Evolutionary conservation across 2,329 filamentous ascomycete genomes (phyloP).

Genomic region (Diplodia seriata): DNA sequence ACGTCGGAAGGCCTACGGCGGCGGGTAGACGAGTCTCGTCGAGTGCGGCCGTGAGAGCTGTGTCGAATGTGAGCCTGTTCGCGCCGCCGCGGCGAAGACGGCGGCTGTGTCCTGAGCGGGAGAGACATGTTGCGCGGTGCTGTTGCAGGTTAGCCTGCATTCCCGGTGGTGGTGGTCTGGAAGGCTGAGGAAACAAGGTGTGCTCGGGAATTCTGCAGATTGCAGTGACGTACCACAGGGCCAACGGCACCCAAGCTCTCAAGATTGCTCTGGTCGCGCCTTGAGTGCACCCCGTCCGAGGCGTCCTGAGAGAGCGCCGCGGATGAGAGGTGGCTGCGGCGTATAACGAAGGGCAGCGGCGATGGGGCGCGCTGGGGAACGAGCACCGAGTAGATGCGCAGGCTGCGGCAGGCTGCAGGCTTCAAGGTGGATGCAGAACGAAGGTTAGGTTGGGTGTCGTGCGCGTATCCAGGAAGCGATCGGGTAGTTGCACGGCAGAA

Average conservation of each 20-base stretch:
- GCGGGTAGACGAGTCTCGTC: conserved; percentile 72
- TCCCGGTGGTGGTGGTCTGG: conserved; percentile 17
- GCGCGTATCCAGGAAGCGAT: conserved; percentile 17
- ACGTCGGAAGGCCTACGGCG: conserved; percentile 73
- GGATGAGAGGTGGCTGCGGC: background rate
- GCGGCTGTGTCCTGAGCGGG: conserved; percentile 68
- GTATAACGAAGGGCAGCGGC: conserved; percentile 8
- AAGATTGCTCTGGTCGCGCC: conserved; percentile 12
- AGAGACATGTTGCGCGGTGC: conserved; percentile 51
- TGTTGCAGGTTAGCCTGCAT: conserved; percentile 34
- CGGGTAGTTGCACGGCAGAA: conserved; percentile 29
- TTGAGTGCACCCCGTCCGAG: conserved; percentile 6
- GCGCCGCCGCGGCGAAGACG: conserved; percentile 61
- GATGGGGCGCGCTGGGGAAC: conserved; percentile 13
- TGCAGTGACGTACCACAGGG: conserved; percentile 20
- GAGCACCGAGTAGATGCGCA: conserved; percentile 6
- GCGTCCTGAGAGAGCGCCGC: background rate
- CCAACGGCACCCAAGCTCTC: conserved; percentile 17
- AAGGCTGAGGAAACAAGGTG: background rate
- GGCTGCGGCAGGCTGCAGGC: background rate
- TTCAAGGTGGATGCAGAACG: conserved; percentile 20
- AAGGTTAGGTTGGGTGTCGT: conserved; percentile 20
- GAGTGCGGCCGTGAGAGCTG: conserved; percentile 47
- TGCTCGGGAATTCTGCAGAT: background rate
- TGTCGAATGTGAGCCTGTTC: conserved; percentile 19